phyloP scores from a whole-genome alignment of 2,329 filamentous ascomycete genomes.

The Ophiostoma australiae region DNA sequence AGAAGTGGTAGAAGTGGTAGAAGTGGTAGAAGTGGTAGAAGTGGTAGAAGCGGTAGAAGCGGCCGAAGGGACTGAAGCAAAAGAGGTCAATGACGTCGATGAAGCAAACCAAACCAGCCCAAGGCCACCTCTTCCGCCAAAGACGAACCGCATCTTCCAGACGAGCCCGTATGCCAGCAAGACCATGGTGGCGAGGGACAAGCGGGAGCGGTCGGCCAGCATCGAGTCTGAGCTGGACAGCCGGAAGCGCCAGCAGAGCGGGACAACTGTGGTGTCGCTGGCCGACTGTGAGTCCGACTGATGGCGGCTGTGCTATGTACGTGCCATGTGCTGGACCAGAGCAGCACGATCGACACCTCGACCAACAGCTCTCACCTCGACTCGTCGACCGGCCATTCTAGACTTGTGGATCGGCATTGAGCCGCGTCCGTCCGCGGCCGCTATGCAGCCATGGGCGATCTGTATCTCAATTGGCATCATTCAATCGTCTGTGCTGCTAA shows the following conservation, averaged over 20 bases:
- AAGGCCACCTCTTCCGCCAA: neutral
- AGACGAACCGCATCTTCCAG: neutral
- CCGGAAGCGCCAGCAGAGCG: neutral
- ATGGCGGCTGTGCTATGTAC: neutral
- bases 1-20: too few relatives aligned
- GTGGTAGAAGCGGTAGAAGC: neutral
- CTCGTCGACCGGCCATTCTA: neutral
- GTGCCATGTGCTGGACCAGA: neutral
- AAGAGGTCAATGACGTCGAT: neutral
- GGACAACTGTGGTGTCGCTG: neutral
- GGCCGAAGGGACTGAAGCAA: too few relatives aligned
- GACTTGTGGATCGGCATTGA: neutral
- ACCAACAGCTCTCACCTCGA: too few relatives aligned
- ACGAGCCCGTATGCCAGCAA: neutral
- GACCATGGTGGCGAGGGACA: neutral
- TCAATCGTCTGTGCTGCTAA: neutral
- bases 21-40: conserved; percentile 32
- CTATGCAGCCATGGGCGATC: neutral
- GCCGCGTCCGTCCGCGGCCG: neutral
- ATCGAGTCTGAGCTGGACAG: neutral
- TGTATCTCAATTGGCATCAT: neutral
- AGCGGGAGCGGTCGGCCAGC: neutral
- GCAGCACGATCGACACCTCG: neutral
- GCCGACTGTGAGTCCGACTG: neutral
- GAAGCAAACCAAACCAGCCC: too few relatives aligned